Base-by-base conservation (phyloP, 1,284 basidiomycete species). In the Trametes sp. region DNA sequence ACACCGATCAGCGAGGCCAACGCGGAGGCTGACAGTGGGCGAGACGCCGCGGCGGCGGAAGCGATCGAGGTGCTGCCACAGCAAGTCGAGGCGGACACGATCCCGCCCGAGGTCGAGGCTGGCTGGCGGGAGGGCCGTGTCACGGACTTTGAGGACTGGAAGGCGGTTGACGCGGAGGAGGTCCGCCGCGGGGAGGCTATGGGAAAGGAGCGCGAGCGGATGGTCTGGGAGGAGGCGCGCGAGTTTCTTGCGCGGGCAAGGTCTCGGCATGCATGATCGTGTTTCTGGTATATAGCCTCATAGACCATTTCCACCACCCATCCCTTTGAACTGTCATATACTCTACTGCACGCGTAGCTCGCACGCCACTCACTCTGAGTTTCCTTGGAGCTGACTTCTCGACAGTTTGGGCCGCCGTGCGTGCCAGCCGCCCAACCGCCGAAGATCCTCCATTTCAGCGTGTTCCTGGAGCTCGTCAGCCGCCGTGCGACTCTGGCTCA, bases 141-240 rank as follows among this genome's bases (percentile, higher is more conserved):
- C 5, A 83, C 84, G 13, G 77, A 78, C 48, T 94, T 93, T 68
- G 75, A 76, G 16, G 87, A 89, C 65, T 95, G 93, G 94, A 86
- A 83, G 74, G 72, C 67, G 59, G 77, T 95, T 16, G 84, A 93
- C 71, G 80, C 75, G 19, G 90, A 90, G 72, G 93, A 95, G 74
- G 71, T 83, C 29, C 76, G 80, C 62, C 77, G 85, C 52, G 93
- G 93, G 0, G 73, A 80, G 61, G 72, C 70, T 42, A 61, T 77
- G 26, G 88, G 87, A 2, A 95, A 95, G 76, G 88, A 92, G 74
- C 80, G 92, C 52, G 94, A 95, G 77, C 82, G 94, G 65, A 88
- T 95, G 86, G 70, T 67, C 1, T 93, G 90, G 90, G 77, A 82
- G 55, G 83, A 86, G 53, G 86, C 80, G 5, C 72, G 67, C 54